A percentile compares a stretch with the other conserved stretches of the same genome.
Evolutionary conservation across 1,284 basidiomycete species (phyloP).

Genomic region (Fomitopsis schrenkii): DNA sequence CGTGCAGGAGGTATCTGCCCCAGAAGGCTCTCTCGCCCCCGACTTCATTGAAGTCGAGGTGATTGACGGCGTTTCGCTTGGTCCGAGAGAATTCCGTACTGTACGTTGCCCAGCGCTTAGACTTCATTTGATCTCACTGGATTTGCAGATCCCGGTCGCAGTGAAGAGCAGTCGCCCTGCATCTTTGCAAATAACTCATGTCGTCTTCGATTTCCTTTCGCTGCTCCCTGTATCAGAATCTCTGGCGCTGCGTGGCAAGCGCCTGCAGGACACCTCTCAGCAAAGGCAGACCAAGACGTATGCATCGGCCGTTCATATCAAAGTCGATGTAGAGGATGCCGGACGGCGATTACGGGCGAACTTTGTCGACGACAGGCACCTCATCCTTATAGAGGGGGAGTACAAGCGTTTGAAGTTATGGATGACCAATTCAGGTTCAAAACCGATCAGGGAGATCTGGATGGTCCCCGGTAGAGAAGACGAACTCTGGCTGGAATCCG

Average conservation of each 20-base stretch:
- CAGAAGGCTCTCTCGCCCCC: constrained; percentile 29
- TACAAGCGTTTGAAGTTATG: constrained; percentile 45
- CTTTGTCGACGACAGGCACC: constrained; percentile 48
- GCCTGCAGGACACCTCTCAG: constrained; percentile 65
- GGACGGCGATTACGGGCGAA: constrained; percentile 53
- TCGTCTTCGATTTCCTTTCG: constrained; percentile 63
- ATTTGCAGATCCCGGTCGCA: constrained; percentile 55
- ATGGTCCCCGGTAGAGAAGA: constrained; percentile 55
- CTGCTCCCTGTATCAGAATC: constrained; percentile 60
- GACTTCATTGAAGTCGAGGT: constrained; percentile 52
- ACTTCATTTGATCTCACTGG: background rate
- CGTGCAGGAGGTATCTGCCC: constrained; percentile 37
- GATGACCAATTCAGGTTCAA: constrained; percentile 59
- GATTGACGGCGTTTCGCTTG: constrained; percentile 53
- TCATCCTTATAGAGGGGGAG: constrained; percentile 62
- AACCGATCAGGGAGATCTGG: constrained; percentile 64
- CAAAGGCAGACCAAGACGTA: constrained; percentile 65
- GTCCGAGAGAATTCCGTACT: constrained; percentile 52
- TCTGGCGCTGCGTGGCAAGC: constrained; percentile 56
- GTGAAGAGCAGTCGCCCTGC: constrained; percentile 47
- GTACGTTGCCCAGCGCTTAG: constrained; percentile 33
- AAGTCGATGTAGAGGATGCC: constrained; percentile 56
- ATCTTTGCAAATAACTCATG: constrained; percentile 50
- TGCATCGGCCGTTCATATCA: constrained; percentile 55
- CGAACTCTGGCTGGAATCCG: constrained; percentile 49